These are phyloP conservation scores for Phalaenopsis aphrodite DNA, from an alignment of 106 monocot genomes.

Conservation along the genomic window DNA sequence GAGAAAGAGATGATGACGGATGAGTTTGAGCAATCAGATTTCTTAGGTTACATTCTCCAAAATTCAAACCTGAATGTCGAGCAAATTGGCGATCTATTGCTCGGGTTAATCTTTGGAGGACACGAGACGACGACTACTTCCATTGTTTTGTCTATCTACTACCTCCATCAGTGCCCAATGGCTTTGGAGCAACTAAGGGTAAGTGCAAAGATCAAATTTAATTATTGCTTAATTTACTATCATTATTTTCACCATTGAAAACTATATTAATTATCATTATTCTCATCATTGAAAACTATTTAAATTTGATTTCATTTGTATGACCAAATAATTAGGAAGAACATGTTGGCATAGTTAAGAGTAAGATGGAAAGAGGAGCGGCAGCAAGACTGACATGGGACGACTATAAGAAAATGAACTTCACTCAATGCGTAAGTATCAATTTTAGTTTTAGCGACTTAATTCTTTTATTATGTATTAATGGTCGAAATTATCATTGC, in stretches of 20 bases:
- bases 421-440: slow-evolving; percentile 72
- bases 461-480: too few relatives aligned
- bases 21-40: slow-evolving; percentile 25
- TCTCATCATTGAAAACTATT: background rate
- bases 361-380: slow-evolving; percentile 36
- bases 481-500: too few relatives aligned
- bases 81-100: slow-evolving; percentile 75
- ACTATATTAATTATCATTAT: background rate
- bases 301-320: background rate
- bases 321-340: slow-evolving; percentile 26
- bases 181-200: slow-evolving; percentile 59
- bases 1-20: background rate
- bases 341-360: slow-evolving; percentile 24
- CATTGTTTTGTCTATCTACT: slow-evolving; percentile 59
- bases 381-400: slow-evolving; percentile 48
- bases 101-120: slow-evolving; percentile 87
- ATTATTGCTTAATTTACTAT: background rate
- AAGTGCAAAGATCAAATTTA: background rate
- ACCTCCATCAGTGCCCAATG: slow-evolving; percentile 52
- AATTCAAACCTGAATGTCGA: slow-evolving; percentile 65
- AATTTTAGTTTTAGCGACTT: too few relatives aligned
- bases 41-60: slow-evolving; percentile 55
- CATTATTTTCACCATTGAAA: too few relatives aligned
- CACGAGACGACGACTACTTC: slow-evolving; percentile 88
- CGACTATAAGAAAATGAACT: slow-evolving; percentile 82